These are phyloP conservation scores for Tuber magnatum DNA, from an alignment of 495 filamentous ascomycete species.

Conservation along the genomic window DNA sequence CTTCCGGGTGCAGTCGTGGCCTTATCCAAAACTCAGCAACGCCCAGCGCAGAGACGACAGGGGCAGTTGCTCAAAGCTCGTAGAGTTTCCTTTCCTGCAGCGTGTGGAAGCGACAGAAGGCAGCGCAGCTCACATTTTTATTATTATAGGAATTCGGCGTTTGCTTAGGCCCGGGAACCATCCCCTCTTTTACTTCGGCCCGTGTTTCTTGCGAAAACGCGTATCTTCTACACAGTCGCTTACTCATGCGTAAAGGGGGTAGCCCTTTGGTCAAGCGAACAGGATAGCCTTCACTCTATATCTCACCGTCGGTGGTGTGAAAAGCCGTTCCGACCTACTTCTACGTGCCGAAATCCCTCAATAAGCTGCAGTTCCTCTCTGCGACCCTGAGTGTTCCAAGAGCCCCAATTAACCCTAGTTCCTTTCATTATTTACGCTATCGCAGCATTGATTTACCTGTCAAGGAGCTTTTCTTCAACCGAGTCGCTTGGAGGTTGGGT, in stretches of 20 bases:
- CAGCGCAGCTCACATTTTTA: background rate
- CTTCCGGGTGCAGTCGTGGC: background rate
- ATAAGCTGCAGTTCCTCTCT: background rate
- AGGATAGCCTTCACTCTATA: background rate
- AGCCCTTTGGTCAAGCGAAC: background rate
- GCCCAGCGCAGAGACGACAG: background rate
- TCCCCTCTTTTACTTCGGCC: no score
- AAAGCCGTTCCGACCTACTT: background rate
- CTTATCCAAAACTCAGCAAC: background rate
- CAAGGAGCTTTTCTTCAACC: background rate
- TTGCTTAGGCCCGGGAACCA: background rate
- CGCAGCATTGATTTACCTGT: background rate
- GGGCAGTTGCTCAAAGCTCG: background rate
- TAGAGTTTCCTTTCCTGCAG: background rate
- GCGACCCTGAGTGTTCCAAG: background rate
- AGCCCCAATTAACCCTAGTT: background rate
- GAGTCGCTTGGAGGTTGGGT: background rate
- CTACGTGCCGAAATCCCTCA: no score
- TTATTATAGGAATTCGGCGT: background rate
- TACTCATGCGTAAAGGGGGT: no score
- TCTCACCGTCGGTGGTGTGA: background rate
- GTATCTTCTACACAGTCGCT: background rate
- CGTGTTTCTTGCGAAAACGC: no score
- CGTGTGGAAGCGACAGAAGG: no score
- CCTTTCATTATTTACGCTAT: background rate